Percentiles rank a stretch among this genome's conserved stretches.
Conservation (phyloP, 306 rosid genomes). For the Albizia julibrissin region DNA sequence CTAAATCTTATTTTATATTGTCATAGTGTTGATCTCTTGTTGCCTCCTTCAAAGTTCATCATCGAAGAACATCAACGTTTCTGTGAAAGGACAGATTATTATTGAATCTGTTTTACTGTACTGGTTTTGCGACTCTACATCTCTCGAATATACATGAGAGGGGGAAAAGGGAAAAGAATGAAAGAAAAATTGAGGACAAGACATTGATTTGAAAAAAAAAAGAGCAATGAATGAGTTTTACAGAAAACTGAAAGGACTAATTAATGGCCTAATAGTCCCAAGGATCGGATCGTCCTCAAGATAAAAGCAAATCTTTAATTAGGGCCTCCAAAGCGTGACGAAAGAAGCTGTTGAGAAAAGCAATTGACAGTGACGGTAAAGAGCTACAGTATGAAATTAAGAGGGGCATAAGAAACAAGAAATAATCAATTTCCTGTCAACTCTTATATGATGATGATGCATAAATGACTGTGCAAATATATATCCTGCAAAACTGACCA, state of each 20-base stretch:
- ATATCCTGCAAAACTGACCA: not conserved
- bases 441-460: slow-evolving; percentile 9
- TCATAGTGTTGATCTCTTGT: not conserved
- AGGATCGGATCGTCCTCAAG: not conserved
- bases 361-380: slow-evolving; percentile 9
- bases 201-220: slow-evolving; percentile 27
- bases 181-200: slow-evolving; percentile 1
- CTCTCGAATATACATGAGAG: not conserved
- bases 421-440: slow-evolving; percentile 30
- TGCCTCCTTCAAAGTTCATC: not conserved
- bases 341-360: not conserved
- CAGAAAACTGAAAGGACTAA: not conserved
- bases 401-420: slow-evolving; percentile 10
- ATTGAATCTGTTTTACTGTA: not conserved
- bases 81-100: not conserved
- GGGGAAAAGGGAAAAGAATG: not conserved
- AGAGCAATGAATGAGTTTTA: slow-evolving; percentile 15
- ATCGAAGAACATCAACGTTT: not conserved
- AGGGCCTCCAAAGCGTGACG: slow-evolving; percentile 15
- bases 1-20: not conserved
- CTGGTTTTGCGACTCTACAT: not conserved
- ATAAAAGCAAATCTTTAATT: slow-evolving; percentile 26
- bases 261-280: slow-evolving; percentile 20
- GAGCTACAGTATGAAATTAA: not conserved
- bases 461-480: not conserved